Evolutionary conservation across 352 stramenopile genomes (phyloP), one percentile per base, ranked within the genome.

Genomic region (Blastocystis sp.): DNA sequence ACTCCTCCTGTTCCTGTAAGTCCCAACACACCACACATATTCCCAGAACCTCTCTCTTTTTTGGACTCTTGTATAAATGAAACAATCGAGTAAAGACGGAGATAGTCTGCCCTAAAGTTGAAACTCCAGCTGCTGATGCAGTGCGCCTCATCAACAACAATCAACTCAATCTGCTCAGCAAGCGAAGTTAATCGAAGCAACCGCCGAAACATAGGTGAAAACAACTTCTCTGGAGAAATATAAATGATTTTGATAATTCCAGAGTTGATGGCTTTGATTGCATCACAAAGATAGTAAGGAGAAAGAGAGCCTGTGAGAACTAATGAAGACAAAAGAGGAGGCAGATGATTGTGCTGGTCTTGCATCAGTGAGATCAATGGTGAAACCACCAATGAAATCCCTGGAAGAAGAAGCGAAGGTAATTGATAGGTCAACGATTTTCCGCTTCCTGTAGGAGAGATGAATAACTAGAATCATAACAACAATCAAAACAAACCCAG

Each of bases 41-140:
- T 20, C 20, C 16, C 20, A 41, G 30, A 37, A 59, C 20, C 50
- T 13, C 50, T n/a, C 50, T 59, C 11, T 59, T 59, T 59, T 59
- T 53, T 62, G 41, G 43, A 43, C 56, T 91, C 59, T 16, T 76
- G 34, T 8, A 91, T 79, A 47, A 96, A 95, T 4, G 93, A 93
- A 26, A 96, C 92, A 93, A 87, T 30, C 41, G 6, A 24, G 41
- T 68, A 43, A 2, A 91, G 63, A 5, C 66, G 76, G 26, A 90
- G 68, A 64, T 92, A 92, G 64, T 92, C 90, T 20, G 82, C 64
- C 11, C 91, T 69, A 82, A 91, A 92, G 79, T 92, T 91, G 78
- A 91, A 90, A 18, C 87, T 90, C 91, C 91, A 91, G 34, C 87
- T 90, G 87, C 53, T 88, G 68, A 91, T 90, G 70, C 91, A 92